Base-by-base conservation (phyloP, 2,329 filamentous ascomycete genomes). In the Xylaria sp. region DNA sequence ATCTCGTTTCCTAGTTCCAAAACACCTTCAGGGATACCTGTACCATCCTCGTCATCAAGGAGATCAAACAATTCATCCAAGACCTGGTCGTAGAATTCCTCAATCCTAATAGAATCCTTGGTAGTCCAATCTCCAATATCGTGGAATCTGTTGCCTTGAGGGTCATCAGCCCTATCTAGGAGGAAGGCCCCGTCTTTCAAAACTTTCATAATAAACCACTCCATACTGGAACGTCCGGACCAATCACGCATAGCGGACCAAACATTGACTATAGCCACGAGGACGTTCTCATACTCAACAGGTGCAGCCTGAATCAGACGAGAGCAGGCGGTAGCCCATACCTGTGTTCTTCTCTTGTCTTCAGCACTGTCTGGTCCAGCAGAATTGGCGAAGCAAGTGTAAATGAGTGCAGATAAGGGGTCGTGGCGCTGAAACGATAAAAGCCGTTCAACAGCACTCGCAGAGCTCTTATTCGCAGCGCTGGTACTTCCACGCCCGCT, bases 141-240 rank as follows among this genome's bases (percentile, higher is more conserved):
- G 22, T 69, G 63, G 79, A 90, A 86, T 70, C 90, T 85, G 67
- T 90, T 89, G 39, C 89, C 87, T 69, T 91, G 86, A 73, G 93
- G 91, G 75, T 94, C 91, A 78, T 94, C 92, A 74, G 92, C 90
- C 75, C 92, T 90, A 75, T 97, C 94, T 73, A 97, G 84, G 64
- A 98, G 84, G 76, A 97, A 97, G 44, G 94, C 91, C 71, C 96
- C 96, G 73, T 96, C 92, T 79, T 97, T 93, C 36, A 99, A 87
- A 67, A 96, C 93, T 77, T 96, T 92, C 92, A 97, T 96, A 13
- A 99, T 87, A 78, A 95, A 98, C 80, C 93, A 92, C 80, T 97
- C 94, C 84, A 99, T 89, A 70, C 94, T 96, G 72, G 90, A 88
- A 74, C 91, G 94, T 64, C 93, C 93, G 45, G 93, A 92, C 94